Conservation (phyloP, 805 yeast genomes). For the Wickerhamiella dianesei region DNA sequence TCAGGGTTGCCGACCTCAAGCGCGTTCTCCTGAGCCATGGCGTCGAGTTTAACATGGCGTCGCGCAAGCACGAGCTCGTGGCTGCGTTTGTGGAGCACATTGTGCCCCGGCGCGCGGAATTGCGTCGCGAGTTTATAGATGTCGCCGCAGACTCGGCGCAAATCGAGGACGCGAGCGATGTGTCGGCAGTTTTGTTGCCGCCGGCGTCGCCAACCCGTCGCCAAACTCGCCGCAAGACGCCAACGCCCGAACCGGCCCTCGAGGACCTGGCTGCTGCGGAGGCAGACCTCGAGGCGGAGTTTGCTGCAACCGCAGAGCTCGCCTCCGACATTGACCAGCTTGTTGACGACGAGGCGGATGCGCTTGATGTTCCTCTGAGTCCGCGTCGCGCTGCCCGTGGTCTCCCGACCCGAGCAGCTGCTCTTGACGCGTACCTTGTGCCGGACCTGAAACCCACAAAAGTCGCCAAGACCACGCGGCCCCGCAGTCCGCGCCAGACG, state of each 20-base stretch:
- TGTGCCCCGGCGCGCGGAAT: slow-evolving; percentile 33
- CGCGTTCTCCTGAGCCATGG: slow-evolving; percentile 48
- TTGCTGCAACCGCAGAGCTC: background rate
- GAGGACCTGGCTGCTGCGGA: too few species aligned
- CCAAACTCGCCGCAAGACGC: too few species aligned
- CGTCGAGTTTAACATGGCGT: slow-evolving; percentile 45
- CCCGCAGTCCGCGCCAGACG: background rate
- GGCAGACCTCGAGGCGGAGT: background rate
- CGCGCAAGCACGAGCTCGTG: slow-evolving; percentile 56
- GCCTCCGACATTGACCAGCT: background rate
- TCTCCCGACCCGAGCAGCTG: background rate
- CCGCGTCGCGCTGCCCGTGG: background rate
- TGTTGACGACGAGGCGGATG: background rate
- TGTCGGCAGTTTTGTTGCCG: background rate
- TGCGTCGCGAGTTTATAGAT: slow-evolving; percentile 26
- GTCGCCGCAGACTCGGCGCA: slow-evolving; percentile 27
- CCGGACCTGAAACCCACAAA: background rate
- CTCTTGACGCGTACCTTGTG: background rate
- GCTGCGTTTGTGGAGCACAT: slow-evolving; percentile 44
- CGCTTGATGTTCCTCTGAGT: background rate
- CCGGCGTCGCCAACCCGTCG: too few species aligned
- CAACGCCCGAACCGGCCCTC: too few species aligned
- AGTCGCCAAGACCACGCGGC: background rate
- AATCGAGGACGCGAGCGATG: slow-evolving; percentile 28
- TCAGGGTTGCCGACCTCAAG: slow-evolving; percentile 60